These are phyloP conservation scores for Geranomyces variabilis DNA, from an alignment of 192 early-diverging fungal species.

Conservation along the genomic window DNA sequence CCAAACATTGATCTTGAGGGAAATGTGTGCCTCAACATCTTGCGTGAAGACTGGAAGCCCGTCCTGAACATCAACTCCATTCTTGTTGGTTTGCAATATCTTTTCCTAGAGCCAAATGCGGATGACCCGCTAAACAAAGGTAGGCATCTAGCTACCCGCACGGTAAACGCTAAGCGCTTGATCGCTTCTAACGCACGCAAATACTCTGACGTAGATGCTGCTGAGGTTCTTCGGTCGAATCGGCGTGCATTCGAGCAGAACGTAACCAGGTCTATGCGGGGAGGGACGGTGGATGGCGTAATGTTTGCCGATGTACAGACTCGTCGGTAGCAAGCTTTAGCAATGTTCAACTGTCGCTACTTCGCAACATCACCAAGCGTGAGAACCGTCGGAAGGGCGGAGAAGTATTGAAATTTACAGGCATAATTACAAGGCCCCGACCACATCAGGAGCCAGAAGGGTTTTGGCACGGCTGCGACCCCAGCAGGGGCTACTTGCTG, in stretches of 20 bases:
- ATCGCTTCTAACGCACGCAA: neutral
- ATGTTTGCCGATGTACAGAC: constrained; percentile 51
- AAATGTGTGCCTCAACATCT: constrained; percentile 94
- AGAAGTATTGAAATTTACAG: too few species aligned
- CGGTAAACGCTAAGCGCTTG: too few species aligned
- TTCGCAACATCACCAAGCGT: too few species aligned
- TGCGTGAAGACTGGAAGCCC: constrained; percentile 99
- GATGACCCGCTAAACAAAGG: constrained; percentile 97
- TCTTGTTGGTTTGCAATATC: constrained; percentile 86
- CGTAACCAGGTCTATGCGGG: constrained; percentile 77
- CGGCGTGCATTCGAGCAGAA: constrained; percentile 72
- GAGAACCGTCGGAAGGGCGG: too few species aligned
- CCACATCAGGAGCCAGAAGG: neutral
- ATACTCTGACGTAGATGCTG: constrained; percentile 65
- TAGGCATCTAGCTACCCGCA: neutral
- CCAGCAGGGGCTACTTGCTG: neutral
- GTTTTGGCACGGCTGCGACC: neutral
- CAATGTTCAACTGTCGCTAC: too few species aligned
- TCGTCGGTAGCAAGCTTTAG: too few species aligned
- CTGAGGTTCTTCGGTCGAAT: constrained; percentile 75
- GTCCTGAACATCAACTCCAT: constrained; percentile 92
- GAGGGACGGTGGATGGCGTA: constrained; percentile 69
- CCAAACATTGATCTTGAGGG: constrained; percentile 97
- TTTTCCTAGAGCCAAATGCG: constrained; percentile 93
- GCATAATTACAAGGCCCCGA: neutral